These are phyloP conservation scores for Penicillium corylophilum DNA, from an alignment of 2,329 filamentous ascomycete genomes.

Conservation along the genomic window DNA sequence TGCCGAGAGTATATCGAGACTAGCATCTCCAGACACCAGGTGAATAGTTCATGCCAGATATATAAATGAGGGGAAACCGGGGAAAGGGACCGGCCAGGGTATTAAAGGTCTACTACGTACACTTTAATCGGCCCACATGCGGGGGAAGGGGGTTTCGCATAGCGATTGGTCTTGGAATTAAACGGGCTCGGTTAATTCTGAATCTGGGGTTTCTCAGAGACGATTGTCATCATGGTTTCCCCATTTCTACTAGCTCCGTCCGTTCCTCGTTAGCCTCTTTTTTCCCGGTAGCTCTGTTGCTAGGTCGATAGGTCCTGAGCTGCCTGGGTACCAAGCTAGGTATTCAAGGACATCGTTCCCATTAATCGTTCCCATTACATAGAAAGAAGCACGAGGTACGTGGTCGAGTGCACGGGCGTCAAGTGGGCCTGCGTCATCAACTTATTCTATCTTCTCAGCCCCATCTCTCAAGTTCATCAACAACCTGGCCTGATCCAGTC, in stretches of 20 bases:
- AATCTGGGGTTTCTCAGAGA: slow-evolving; percentile 9
- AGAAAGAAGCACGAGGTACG: neutral
- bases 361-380: too few relatives aligned
- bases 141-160: slow-evolving; percentile 4
- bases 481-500: neutral
- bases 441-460: neutral
- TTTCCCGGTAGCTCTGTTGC: neutral
- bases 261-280: neutral
- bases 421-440: neutral
- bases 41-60: neutral
- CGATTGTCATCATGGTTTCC: neutral
- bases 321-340: neutral
- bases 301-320: neutral
- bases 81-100: neutral
- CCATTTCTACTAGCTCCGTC: neutral
- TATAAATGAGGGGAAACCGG: slow-evolving; percentile 11
- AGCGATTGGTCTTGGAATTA: neutral
- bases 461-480: neutral
- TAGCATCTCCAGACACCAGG: slow-evolving; percentile 6
- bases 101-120: neutral
- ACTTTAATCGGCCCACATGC: slow-evolving; percentile 2
- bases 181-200: slow-evolving; percentile 10
- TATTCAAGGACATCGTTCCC: neutral
- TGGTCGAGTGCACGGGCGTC: neutral
- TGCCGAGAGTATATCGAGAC: slow-evolving; percentile 39